Conservation (phyloP, 768 basidiomycete genomes). For the Phlegmacium glaucopus region DNA sequence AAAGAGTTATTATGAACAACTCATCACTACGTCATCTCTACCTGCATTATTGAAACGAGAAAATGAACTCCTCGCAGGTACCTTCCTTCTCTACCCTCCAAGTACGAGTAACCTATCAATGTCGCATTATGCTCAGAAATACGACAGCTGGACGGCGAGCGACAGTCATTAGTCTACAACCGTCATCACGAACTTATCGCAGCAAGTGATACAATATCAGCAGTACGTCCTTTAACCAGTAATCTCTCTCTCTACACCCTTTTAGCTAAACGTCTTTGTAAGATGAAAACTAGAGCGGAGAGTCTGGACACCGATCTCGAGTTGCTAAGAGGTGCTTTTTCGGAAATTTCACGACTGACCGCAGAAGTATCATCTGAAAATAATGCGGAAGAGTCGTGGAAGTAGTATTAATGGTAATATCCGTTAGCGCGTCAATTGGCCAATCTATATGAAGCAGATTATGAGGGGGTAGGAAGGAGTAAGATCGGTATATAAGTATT, state of each 20-base stretch:
- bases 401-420: not conserved
- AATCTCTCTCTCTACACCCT: not conserved
- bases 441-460: too few species aligned
- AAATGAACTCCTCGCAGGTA: conserved; percentile 77
- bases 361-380: conserved; percentile 60
- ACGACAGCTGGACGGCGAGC: conserved; percentile 79
- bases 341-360: conserved; percentile 78
- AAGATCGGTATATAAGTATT: too few species aligned
- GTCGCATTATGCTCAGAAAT: conserved; percentile 75
- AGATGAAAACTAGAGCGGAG: conserved; percentile 91
- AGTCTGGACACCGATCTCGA: conserved; percentile 83
- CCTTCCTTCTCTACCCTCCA: not conserved
- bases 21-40: conserved; percentile 79
- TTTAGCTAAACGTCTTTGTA: not conserved
- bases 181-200: conserved; percentile 95
- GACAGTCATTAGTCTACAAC: conserved; percentile 91
- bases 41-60: conserved; percentile 72
- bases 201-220: conserved; percentile 87
- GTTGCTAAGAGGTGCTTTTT: conserved; percentile 74
- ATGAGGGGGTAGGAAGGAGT: too few species aligned
- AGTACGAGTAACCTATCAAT: not conserved
- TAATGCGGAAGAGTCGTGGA: not conserved
- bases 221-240: conserved; percentile 44
- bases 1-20: conserved; percentile 78
- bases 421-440: too few species aligned